Evolutionary conservation across 345 rosid genomes (phyloP).

Genomic region (Syzygium oleosum): DNA sequence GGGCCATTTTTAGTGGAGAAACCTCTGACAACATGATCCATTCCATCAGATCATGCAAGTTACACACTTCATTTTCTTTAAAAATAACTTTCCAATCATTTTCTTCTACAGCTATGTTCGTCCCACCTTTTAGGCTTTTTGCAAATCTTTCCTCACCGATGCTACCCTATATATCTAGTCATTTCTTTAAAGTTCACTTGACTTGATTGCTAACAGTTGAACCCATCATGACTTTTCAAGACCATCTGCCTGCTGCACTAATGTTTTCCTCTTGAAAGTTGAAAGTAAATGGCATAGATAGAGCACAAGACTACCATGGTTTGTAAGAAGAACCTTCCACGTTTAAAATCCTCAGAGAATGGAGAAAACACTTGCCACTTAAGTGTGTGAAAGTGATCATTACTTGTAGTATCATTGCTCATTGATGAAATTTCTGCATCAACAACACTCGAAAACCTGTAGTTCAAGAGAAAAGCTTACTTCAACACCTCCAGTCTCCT

Average conservation of each 20-base stretch:
- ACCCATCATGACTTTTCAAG: not conserved
- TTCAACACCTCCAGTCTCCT: conserved; percentile 77
- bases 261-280: not conserved
- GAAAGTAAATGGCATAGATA: not conserved
- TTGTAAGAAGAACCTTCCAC: not conserved
- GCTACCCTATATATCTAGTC: not conserved
- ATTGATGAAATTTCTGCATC: not conserved
- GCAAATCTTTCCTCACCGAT: not conserved
- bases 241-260: not conserved
- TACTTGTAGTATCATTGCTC: not conserved
- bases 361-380: not conserved
- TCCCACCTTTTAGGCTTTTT: not conserved
- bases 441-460: not conserved
- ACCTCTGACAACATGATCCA: not conserved
- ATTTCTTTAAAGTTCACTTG: not conserved
- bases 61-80: not conserved
- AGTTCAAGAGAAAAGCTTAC: conserved; percentile 25
- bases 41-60: not conserved
- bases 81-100: not conserved
- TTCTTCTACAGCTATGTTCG: not conserved
- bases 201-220: not conserved
- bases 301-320: not conserved
- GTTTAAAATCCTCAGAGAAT: not conserved
- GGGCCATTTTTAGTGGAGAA: not conserved
- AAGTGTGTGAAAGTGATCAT: not conserved